Evolutionary conservation across 1,284 basidiomycete species (phyloP).

Genomic region (Fistulinella staudtii): DNA sequence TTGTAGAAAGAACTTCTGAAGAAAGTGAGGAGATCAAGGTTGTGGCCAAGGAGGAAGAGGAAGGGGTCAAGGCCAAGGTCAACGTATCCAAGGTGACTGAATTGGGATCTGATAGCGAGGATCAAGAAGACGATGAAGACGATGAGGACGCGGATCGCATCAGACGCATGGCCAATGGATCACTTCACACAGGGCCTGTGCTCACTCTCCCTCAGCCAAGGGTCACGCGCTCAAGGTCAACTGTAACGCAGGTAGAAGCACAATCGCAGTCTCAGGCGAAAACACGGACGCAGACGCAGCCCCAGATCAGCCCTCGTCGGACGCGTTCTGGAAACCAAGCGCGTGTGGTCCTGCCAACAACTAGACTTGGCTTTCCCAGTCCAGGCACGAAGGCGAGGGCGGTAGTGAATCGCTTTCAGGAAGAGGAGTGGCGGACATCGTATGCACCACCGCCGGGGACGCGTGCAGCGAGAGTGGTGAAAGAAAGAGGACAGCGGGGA

Average conservation of each 20-base stretch:
- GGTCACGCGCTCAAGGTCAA: conserved; percentile 10
- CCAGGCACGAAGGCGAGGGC: conserved; percentile 18
- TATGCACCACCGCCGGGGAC: conserved; percentile 14
- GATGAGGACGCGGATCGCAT: conserved; percentile 15
- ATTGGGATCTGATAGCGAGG: background rate
- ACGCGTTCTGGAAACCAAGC: conserved; percentile 6
- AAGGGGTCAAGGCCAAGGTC: too few relatives aligned
- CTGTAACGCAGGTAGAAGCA: background rate
- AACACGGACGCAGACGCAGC: background rate
- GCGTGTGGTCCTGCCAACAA: background rate
- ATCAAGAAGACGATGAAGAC: background rate
- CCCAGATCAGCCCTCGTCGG: conserved; percentile 2
- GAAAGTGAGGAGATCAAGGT: background rate
- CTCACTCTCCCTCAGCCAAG: background rate
- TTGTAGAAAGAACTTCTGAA: background rate
- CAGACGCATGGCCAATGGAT: conserved; percentile 13
- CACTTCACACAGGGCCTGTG: conserved; percentile 2
- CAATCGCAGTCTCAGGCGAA: background rate
- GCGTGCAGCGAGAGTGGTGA: conserved; percentile 4
- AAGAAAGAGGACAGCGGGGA: too few relatives aligned
- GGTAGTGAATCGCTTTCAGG: conserved; percentile 10
- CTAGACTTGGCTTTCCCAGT: conserved; percentile 13
- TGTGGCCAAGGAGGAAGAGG: too few relatives aligned
- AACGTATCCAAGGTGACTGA: background rate
- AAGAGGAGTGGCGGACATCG: background rate